Evolutionary conservation across 495 filamentous ascomycete species (phyloP).

Genomic region (Aspergillus baeticus): DNA sequence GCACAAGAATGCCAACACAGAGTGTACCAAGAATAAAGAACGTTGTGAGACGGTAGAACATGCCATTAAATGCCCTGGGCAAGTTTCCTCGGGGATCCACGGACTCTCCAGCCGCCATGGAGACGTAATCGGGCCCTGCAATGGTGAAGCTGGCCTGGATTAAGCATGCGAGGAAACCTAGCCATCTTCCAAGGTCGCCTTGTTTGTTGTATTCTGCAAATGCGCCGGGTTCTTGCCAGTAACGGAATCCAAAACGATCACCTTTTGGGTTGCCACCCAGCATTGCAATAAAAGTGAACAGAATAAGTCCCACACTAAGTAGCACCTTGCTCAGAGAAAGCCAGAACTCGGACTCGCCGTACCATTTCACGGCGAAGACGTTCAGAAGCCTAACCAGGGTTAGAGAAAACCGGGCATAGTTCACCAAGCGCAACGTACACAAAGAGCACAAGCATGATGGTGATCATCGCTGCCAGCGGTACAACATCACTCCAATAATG

Average conservation of each 20-base stretch:
- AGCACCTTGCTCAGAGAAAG: slow-evolving; percentile 70
- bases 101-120: slow-evolving; percentile 78
- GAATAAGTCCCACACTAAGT: slow-evolving; percentile 65
- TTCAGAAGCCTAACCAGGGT: slow-evolving; percentile 36
- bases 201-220: slow-evolving; percentile 64
- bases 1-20: slow-evolving; percentile 66
- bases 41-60: slow-evolving; percentile 70
- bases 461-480: slow-evolving; percentile 43
- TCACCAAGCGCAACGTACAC: slow-evolving; percentile 40
- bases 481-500: slow-evolving; percentile 47
- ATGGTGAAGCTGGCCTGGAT: slow-evolving; percentile 80
- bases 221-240: slow-evolving; percentile 71
- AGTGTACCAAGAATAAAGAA: slow-evolving; percentile 77
- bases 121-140: slow-evolving; percentile 78
- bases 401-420: neutral
- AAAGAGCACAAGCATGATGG: slow-evolving; percentile 42
- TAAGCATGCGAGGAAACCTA: slow-evolving; percentile 71
- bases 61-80: slow-evolving; percentile 67
- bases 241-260: slow-evolving; percentile 77
- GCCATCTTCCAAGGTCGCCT: slow-evolving; percentile 62
- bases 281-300: slow-evolving; percentile 74
- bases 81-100: slow-evolving; percentile 62
- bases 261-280: slow-evolving; percentile 68
- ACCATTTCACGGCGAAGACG: slow-evolving; percentile 70
- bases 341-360: slow-evolving; percentile 73